Evolutionary conservation across 2,329 filamentous ascomycete genomes (phyloP).

Genomic region (Laburnicola sp.): DNA sequence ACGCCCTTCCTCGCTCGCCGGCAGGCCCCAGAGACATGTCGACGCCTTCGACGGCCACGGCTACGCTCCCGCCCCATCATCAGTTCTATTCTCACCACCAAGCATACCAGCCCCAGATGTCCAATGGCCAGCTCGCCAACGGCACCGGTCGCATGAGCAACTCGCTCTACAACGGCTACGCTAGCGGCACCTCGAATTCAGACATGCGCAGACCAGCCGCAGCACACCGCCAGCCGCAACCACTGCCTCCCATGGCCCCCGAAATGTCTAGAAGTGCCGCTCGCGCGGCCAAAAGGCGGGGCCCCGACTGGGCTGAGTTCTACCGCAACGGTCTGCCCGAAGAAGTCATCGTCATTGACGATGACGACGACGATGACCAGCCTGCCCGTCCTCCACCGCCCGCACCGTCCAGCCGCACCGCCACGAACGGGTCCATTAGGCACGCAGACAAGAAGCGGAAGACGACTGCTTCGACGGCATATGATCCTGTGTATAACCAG

Average conservation of each 20-base stretch:
- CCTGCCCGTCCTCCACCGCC: slow-evolving; percentile 22
- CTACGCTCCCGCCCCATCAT: slow-evolving; percentile 46
- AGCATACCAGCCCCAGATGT: slow-evolving; percentile 36
- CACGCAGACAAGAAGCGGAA: slow-evolving; percentile 75
- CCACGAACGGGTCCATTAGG: slow-evolving; percentile 50
- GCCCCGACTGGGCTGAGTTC: slow-evolving; percentile 48
- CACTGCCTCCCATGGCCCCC: slow-evolving; percentile 35
- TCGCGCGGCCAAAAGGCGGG: slow-evolving; percentile 25
- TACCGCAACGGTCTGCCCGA: slow-evolving; percentile 52
- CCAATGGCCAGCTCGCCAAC: slow-evolving; percentile 43
- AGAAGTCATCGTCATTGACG: slow-evolving; percentile 58
- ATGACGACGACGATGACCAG: slow-evolving; percentile 46
- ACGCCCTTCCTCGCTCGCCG: slow-evolving; percentile 31
- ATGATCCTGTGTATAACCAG: slow-evolving; percentile 74
- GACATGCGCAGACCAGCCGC: slow-evolving; percentile 45
- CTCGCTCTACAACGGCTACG: slow-evolving; percentile 46
- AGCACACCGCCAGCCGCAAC: slow-evolving; percentile 36
- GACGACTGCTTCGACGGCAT: slow-evolving; percentile 62
- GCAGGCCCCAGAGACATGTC: slow-evolving; percentile 42
- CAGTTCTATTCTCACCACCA: slow-evolving; percentile 48
- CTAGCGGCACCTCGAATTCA: slow-evolving; percentile 40
- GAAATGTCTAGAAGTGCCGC: slow-evolving; percentile 31
- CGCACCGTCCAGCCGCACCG: slow-evolving; percentile 26
- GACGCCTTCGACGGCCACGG: slow-evolving; percentile 50
- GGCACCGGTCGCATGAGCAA: slow-evolving; percentile 39